A percentile compares a stretch with the other conserved stretches of the same genome.
phyloP scores from a whole-genome alignment of 163 green algal species.

The Scenedesmus sp. region DNA sequence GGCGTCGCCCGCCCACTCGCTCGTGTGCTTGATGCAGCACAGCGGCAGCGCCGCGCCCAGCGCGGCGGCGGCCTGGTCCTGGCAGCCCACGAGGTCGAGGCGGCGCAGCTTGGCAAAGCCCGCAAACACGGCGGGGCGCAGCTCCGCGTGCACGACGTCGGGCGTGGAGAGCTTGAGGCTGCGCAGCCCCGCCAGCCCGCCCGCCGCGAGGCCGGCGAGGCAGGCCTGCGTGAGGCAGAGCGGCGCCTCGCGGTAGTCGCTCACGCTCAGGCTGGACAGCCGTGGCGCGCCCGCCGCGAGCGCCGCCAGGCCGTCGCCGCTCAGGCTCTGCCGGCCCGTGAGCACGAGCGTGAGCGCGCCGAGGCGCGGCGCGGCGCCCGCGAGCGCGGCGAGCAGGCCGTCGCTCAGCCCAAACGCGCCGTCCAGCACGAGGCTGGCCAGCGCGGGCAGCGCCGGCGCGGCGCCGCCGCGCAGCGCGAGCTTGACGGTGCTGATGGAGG shows the following conservation, averaged over 20 bases:
- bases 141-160: slow-evolving; percentile 46
- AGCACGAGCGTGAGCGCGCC: slow-evolving; percentile 30
- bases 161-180: slow-evolving; percentile 42
- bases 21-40: slow-evolving; percentile 42
- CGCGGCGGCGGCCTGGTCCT: slow-evolving; percentile 44
- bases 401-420: slow-evolving; percentile 44
- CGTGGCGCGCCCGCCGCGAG: neutral
- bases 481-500: slow-evolving; percentile 32
- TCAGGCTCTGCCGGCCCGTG: slow-evolving; percentile 23
- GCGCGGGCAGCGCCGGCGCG: slow-evolving; percentile 4
- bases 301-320: neutral
- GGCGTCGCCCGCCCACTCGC: slow-evolving; percentile 26
- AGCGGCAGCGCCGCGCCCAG: slow-evolving; percentile 33
- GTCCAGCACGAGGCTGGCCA: slow-evolving; percentile 37
- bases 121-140: slow-evolving; percentile 21
- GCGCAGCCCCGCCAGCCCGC: slow-evolving; percentile 21
- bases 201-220: slow-evolving; percentile 18
- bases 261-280: slow-evolving; percentile 26
- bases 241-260: slow-evolving; percentile 38
- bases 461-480: slow-evolving; percentile 3
- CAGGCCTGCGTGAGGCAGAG: slow-evolving; percentile 30
- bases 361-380: neutral
- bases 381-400: neutral
- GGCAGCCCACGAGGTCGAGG: slow-evolving; percentile 45
- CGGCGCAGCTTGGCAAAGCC: slow-evolving; percentile 38